Base-by-base conservation (phyloP, 257 asterid genomes). In the Petunia axillaris region DNA sequence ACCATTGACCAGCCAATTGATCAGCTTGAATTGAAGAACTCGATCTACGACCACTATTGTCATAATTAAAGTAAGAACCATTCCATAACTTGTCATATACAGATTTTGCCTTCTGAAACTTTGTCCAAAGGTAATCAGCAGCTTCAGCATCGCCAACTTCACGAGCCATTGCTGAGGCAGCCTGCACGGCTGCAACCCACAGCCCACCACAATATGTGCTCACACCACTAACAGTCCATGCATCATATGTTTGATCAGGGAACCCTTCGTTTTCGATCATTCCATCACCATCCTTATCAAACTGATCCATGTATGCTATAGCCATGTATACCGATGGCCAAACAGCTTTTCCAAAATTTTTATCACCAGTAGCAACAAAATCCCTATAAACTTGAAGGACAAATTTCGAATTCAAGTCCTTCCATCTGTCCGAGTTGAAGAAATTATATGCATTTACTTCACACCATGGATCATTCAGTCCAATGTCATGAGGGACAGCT, bases 181-280 rank as follows among this genome's bases (percentile, higher is more conserved):
- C 98, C 85, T 96, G 97, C 85, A 96, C 76, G 35, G 98, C 99
- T 2, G 99, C 98, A 75, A 93, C 98, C 98, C 97, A 96, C 13
- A 96, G 87, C 70, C 99, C 99, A 25, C 99, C 99, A 88, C 95
- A 87, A 62, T 96, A 96, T 4, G 98, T 98, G 87, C 99, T 96
- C 80, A 94, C 95, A 39, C 99, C 99, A 63, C 88, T 77, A 4
- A 90, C 98, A 60, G 95, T 87, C 99, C 99, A 96, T 38, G 94
- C 91, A 84, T 96, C 99, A 64, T 96, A 96, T 0, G 99, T 96
- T 88, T 96, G 99, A 60, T 96, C 99, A 5, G 97, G 97, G 78
- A 91, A 91, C n/a, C 97, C 97, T 80, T 94, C 98, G 60, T 96
- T 96, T 82, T 96, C 99, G 25, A 96, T 96, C 99, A 96, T 96